Evolutionary conservation across 495 filamentous ascomycete species (phyloP).

Genomic region (Penicillium herquei): DNA sequence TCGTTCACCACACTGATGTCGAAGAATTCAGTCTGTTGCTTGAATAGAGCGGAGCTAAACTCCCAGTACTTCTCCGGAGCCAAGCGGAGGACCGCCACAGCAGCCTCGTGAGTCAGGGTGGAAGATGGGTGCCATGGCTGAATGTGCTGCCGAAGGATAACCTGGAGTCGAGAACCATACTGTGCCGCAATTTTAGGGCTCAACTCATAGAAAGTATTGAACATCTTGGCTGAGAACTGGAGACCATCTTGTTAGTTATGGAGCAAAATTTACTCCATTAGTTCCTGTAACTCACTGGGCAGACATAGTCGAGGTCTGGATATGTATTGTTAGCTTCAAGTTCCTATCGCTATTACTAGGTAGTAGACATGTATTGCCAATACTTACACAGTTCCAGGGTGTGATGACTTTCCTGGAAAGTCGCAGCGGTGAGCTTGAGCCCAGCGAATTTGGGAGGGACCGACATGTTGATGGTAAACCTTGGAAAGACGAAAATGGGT

Average conservation of each 20-base stretch:
- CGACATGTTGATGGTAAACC: constrained; percentile 50
- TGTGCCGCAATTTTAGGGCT: constrained; percentile 55
- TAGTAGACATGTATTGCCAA: neutral
- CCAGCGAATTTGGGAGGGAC: constrained; percentile 76
- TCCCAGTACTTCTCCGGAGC: constrained; percentile 71
- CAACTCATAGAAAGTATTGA: constrained; percentile 66
- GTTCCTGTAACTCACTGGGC: constrained; percentile 53
- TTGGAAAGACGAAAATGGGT: neutral
- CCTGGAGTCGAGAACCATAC: constrained; percentile 58
- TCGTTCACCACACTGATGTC: constrained; percentile 81
- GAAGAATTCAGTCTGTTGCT: constrained; percentile 69
- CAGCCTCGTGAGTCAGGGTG: constrained; percentile 86
- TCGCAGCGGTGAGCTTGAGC: constrained; percentile 54
- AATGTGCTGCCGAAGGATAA: constrained; percentile 86
- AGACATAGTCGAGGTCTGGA: constrained; percentile 79
- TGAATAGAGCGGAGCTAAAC: constrained; percentile 72
- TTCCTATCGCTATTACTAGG: neutral
- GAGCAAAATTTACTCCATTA: neutral
- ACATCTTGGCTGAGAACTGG: constrained; percentile 65
- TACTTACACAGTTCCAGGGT: constrained; percentile 69
- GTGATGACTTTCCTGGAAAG: constrained; percentile 52
- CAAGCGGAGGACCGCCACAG: constrained; percentile 66
- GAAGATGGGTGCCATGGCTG: constrained; percentile 96
- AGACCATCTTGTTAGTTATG: constrained; percentile 2
- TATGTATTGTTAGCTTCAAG: constrained; percentile 4